Conservation (phyloP, 768 basidiomycete genomes). For the Boletus bicolor region DNA sequence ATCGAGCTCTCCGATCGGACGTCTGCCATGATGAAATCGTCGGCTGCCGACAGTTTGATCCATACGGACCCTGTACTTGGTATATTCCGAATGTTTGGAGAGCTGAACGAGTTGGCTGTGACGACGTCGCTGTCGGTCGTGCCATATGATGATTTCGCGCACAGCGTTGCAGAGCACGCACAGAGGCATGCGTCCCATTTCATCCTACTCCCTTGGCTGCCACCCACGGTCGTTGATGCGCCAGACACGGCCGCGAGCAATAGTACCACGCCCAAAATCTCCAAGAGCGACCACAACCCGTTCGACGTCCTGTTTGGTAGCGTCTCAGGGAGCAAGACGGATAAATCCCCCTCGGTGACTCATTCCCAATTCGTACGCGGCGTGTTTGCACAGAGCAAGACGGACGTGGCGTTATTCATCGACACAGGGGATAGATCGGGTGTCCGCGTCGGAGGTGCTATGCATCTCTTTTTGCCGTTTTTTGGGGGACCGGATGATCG, state of each 20-base stretch:
- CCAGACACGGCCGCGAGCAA: not conserved
- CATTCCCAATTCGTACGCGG: slow-evolving; percentile 84
- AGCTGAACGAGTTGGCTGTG: slow-evolving; percentile 65
- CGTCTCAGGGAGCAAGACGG: slow-evolving; percentile 19
- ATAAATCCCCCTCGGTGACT: slow-evolving; percentile 46
- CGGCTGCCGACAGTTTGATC: slow-evolving; percentile 65
- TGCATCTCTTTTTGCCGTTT: slow-evolving; percentile 85
- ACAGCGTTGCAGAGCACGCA: slow-evolving; percentile 68
- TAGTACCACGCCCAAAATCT: slow-evolving; percentile 6
- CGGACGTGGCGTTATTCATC: slow-evolving; percentile 82
- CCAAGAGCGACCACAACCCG: slow-evolving; percentile 45
- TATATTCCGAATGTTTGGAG: slow-evolving; percentile 75
- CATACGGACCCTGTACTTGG: slow-evolving; percentile 69
- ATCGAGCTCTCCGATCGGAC: slow-evolving; percentile 77
- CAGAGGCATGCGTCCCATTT: slow-evolving; percentile 58
- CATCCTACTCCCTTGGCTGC: slow-evolving; percentile 81
- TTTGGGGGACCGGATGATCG: slow-evolving; percentile 94
- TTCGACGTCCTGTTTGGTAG: slow-evolving; percentile 65
- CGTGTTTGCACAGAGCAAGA: slow-evolving; percentile 67
- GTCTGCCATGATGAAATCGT: slow-evolving; percentile 61
- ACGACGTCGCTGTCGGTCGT: slow-evolving; percentile 71
- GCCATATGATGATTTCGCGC: slow-evolving; percentile 67
- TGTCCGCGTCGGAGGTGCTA: slow-evolving; percentile 29
- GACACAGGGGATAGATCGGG: slow-evolving; percentile 50
- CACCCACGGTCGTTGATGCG: slow-evolving; percentile 27